phyloP scores from a whole-genome alignment of 495 filamentous ascomycete genomes.

The Podospora appendiculata region DNA sequence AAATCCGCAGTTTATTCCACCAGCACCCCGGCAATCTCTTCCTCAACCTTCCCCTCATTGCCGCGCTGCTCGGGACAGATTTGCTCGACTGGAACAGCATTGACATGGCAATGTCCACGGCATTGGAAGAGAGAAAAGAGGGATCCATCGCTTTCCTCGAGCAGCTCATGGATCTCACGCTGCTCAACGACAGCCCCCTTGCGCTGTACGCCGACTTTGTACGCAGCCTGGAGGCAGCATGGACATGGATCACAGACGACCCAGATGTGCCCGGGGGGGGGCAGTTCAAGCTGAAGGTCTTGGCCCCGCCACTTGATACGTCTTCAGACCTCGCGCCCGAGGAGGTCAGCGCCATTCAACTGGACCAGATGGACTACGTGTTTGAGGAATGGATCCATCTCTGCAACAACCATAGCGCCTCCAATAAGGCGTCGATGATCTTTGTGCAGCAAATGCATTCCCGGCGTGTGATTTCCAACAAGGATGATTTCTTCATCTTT shows the following conservation, averaged over 20 bases:
- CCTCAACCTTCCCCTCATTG: conserved; percentile 69
- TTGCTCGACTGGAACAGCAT: conserved; percentile 75
- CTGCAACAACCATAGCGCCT: conserved; percentile 61
- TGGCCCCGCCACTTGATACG: conserved; percentile 49
- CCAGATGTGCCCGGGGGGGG: conserved; percentile 54
- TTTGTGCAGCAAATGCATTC: conserved; percentile 84
- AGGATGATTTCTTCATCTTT: conserved; percentile 70
- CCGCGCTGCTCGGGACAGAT: conserved; percentile 60
- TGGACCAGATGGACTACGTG: conserved; percentile 84
- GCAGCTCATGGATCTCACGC: conserved; percentile 63
- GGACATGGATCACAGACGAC: conserved; percentile 73
- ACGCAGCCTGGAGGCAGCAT: conserved; percentile 69
- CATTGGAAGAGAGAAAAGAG: conserved; percentile 58
- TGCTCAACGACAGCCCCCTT: conserved; percentile 67
- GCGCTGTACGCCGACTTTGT: conserved; percentile 83
- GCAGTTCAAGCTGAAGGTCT: conserved; percentile 66
- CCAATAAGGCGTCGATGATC: conserved; percentile 59
- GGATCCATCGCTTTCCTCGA: conserved; percentile 68
- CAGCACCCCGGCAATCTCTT: conserved; percentile 63
- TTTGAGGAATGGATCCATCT: conserved; percentile 91
- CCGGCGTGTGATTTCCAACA: conserved; percentile 56
- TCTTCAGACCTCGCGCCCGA: conserved; percentile 12
- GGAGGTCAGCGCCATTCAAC: conserved; percentile 31
- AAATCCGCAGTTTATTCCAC: conserved; percentile 59
- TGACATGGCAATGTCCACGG: conserved; percentile 66